phyloP scores from a whole-genome alignment of 768 basidiomycete genomes.

The Termitomyces sp. region DNA sequence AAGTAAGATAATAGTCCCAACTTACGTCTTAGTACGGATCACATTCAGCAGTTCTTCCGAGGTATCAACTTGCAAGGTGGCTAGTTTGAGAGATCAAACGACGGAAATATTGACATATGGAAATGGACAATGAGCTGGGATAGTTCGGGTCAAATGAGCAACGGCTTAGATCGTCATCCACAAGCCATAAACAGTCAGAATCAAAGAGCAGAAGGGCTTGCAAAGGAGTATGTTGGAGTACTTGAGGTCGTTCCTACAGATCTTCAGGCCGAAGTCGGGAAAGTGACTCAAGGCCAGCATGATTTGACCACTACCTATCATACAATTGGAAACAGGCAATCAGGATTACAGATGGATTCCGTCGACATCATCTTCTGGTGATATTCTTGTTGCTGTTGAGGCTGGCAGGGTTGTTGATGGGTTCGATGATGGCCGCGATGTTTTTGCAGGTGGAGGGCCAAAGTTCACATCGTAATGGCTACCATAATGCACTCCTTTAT shows the following conservation, averaged over 20 bases:
- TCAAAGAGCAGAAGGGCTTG: not conserved
- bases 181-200: not conserved
- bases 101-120: not conserved
- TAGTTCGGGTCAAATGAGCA: not conserved
- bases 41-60: not conserved
- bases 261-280: not conserved
- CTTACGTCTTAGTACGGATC: not conserved
- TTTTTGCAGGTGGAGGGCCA: not conserved
- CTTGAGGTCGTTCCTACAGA: not conserved
- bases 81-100: not conserved
- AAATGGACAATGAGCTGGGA: not conserved
- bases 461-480: slow-evolving; percentile 42
- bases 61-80: not conserved
- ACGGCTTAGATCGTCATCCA: not conserved
- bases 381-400: not conserved
- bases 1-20: not conserved
- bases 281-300: not conserved
- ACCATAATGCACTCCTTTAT: slow-evolving; percentile 53
- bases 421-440: not conserved
- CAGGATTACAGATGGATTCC: slow-evolving; percentile 23
- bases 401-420: not conserved
- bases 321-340: slow-evolving; percentile 3
- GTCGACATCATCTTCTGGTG: slow-evolving; percentile 11
- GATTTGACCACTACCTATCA: slow-evolving; percentile 2
- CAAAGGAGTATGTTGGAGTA: not conserved